These are phyloP conservation scores for Anthostomella pinea DNA, from an alignment of 2,329 filamentous ascomycete species.

Conservation along the genomic window DNA sequence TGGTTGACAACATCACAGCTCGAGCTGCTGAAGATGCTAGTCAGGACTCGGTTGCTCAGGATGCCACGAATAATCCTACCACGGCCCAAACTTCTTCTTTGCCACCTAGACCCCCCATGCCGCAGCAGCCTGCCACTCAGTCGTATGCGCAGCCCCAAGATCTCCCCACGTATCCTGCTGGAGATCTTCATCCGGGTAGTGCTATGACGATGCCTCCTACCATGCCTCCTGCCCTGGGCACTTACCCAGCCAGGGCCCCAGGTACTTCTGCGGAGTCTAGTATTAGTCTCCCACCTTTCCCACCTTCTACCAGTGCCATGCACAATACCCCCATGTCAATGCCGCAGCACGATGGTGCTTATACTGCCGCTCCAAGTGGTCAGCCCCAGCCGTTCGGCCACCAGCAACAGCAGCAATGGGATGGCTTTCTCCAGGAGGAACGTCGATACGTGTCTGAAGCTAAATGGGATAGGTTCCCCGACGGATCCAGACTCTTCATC, in stretches of 20 bases:
- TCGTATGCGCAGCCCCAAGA: slow-evolving; percentile 31
- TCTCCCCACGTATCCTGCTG: slow-evolving; percentile 30
- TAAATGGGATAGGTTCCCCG: slow-evolving; percentile 77
- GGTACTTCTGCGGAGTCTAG: slow-evolving; percentile 32
- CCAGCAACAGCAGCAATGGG: slow-evolving; percentile 53
- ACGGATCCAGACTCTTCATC: slow-evolving; percentile 76
- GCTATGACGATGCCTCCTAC: slow-evolving; percentile 15
- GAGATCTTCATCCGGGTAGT: slow-evolving; percentile 28
- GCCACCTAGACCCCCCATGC: slow-evolving; percentile 45
- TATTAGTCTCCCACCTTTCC: slow-evolving; percentile 31
- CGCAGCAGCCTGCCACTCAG: slow-evolving; percentile 38
- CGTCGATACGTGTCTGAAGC: slow-evolving; percentile 73
- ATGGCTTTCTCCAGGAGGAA: slow-evolving; percentile 71
- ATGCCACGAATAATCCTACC: slow-evolving; percentile 19
- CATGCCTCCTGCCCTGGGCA: slow-evolving; percentile 31
- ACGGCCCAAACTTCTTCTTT: slow-evolving; percentile 39
- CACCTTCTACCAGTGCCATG: slow-evolving; percentile 29
- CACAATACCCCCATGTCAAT: slow-evolving; percentile 22
- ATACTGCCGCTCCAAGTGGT: slow-evolving; percentile 7
- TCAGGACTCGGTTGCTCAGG: slow-evolving; percentile 27
- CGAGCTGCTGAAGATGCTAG: slow-evolving; percentile 25
- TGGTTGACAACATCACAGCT: slow-evolving; percentile 28
- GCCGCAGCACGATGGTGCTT: slow-evolving; percentile 13
- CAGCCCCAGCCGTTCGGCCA: slow-evolving; percentile 10
- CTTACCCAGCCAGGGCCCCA: slow-evolving; percentile 33